Conservation (phyloP, 768 basidiomycete species). For the Mycena polygramma region DNA sequence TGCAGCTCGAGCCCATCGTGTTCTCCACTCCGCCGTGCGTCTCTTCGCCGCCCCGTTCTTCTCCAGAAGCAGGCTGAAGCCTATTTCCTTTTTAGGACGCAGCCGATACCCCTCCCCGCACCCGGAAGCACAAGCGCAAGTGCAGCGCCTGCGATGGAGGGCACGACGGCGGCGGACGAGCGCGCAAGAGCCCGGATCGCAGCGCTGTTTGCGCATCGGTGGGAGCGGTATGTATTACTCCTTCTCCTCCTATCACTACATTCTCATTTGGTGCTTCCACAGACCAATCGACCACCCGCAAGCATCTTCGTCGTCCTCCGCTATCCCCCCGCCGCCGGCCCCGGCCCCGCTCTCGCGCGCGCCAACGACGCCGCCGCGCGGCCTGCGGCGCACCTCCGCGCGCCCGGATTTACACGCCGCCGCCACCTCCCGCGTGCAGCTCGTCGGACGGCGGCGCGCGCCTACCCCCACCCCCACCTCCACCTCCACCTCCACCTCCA, state of each 20-base stretch:
- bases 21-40: slow-evolving; percentile 13
- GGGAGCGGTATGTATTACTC: not conserved
- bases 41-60: no score
- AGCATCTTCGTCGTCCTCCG: no score
- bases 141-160: not conserved
- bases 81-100: slow-evolving; percentile 16
- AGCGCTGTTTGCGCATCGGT: slow-evolving; percentile 8
- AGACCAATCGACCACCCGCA: not conserved
- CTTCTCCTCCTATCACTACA: not conserved
- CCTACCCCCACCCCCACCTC: not conserved
- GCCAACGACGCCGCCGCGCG: not conserved
- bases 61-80: no score
- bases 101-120: not conserved
- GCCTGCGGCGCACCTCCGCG: slow-evolving; percentile 15
- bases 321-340: no score
- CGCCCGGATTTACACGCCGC: slow-evolving; percentile 4
- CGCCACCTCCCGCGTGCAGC: slow-evolving; percentile 12
- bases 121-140: not conserved
- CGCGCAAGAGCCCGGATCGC: not conserved
- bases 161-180: not conserved
- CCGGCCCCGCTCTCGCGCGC: no score
- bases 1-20: slow-evolving; percentile 10
- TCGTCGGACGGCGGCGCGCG: slow-evolving; percentile 3
- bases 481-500: not conserved
- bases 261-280: not conserved